Percentiles rank a stretch among this genome's conserved stretches.
Conservation (phyloP, 225 moss, liverwort and hornwort species). For the Sphagnum tenellum region DNA sequence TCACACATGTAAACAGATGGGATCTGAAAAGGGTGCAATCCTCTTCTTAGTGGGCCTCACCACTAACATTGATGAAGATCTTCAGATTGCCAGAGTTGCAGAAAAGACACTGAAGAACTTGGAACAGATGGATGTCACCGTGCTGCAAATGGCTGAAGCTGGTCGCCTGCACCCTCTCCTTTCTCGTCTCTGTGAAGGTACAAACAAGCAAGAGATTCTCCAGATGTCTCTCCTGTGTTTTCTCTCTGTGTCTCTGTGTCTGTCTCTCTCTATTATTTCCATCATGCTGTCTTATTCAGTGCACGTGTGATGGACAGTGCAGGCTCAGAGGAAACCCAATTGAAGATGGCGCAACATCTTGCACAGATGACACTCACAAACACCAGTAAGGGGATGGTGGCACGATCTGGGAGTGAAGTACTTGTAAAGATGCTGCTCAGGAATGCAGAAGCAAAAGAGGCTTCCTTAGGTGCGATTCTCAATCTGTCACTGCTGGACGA, state of each 20-base stretch:
- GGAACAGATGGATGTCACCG: constrained; percentile 2
- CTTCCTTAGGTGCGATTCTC: constrained; percentile 1
- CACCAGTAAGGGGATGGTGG: constrained; percentile 2
- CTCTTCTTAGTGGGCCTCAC: constrained; percentile 1
- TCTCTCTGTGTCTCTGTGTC: too few relatives aligned
- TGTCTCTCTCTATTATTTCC: too few relatives aligned
- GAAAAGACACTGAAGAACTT: constrained; percentile 2
- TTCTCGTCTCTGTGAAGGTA: constrained; percentile 1
- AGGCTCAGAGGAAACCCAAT: constrained; percentile 1
- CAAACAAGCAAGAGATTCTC: not conserved
- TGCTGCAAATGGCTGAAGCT: constrained; percentile 4
- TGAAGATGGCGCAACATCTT: constrained; percentile 2
- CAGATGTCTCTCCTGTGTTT: too few relatives aligned
- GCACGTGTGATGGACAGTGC: not conserved
- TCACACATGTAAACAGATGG: not conserved
- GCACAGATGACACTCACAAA: constrained; percentile 2
- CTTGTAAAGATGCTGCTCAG: constrained; percentile 1
- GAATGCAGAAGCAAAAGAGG: not conserved
- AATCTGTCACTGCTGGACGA: not conserved
- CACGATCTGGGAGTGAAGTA: not conserved
- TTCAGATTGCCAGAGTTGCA: not conserved
- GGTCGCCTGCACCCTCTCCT: constrained; percentile 1
- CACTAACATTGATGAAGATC: not conserved
- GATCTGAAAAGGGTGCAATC: constrained; percentile 4
- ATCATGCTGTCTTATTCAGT: too few relatives aligned